Evolutionary conservation across 108 stramenopile genomes (phyloP).

Genomic region (Cyclotella kingstonii): DNA sequence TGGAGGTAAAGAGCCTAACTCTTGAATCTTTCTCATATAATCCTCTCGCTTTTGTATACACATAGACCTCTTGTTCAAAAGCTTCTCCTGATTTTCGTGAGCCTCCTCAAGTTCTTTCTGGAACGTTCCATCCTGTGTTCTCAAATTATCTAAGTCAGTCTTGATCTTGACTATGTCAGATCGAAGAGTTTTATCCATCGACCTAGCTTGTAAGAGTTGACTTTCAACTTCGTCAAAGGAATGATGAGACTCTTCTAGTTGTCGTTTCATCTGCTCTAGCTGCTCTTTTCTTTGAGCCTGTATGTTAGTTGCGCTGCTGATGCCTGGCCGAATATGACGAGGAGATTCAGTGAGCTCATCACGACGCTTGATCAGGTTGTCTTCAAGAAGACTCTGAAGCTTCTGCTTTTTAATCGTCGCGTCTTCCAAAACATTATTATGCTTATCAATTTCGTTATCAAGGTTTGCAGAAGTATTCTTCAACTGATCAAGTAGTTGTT

Average conservation of each 20-base stretch:
- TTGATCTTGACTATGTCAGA: constrained; percentile 67
- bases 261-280: constrained; percentile 55
- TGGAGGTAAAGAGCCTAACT: constrained; percentile 89
- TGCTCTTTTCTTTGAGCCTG: constrained; percentile 57
- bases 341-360: constrained; percentile 64
- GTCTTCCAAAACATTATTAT: constrained; percentile 63
- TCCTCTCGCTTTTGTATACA: constrained; percentile 80
- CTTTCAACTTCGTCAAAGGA: constrained; percentile 58
- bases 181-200: constrained; percentile 47
- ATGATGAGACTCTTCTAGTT: constrained; percentile 64
- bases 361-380: constrained; percentile 82
- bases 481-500: constrained; percentile 48
- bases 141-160: constrained; percentile 76
- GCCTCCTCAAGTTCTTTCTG: constrained; percentile 66
- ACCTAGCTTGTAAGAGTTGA: constrained; percentile 59
- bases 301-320: constrained; percentile 25
- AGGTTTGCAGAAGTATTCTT: constrained; percentile 51
- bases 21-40: constrained; percentile 89
- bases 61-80: constrained; percentile 89
- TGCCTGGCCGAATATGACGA: constrained; percentile 37
- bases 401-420: constrained; percentile 61
- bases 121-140: constrained; percentile 60
- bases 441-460: constrained; percentile 58
- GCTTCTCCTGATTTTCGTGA: constrained; percentile 63
- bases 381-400: constrained; percentile 73